Evolutionary conservation across 768 basidiomycete species (phyloP).

Genomic region (Auricularia cornea): DNA sequence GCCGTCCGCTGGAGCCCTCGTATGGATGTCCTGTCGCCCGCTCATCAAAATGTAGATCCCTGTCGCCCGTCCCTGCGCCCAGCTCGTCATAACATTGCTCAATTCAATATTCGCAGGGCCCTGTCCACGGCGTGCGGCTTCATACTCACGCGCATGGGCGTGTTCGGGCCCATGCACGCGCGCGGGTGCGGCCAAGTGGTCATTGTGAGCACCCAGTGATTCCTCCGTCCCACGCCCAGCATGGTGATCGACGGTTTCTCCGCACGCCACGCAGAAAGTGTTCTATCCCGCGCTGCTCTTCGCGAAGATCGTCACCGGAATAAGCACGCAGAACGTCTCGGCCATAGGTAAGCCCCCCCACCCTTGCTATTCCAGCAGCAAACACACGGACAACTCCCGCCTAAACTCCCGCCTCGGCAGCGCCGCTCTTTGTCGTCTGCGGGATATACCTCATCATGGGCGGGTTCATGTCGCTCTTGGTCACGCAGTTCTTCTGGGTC

Average conservation of each 20-base stretch:
- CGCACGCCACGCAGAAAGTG: slow-evolving; percentile 33
- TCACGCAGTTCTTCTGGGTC: slow-evolving; percentile 63
- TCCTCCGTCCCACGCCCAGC: neutral
- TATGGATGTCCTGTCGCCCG: slow-evolving; percentile 57
- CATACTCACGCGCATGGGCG: slow-evolving; percentile 47
- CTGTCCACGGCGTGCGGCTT: slow-evolving; percentile 50
- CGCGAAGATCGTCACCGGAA: neutral
- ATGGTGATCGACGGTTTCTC: neutral
- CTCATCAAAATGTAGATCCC: slow-evolving; percentile 43
- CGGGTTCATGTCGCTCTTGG: slow-evolving; percentile 41
- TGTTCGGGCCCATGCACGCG: slow-evolving; percentile 51
- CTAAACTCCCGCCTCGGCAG: slow-evolving; percentile 26
- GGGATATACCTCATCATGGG: slow-evolving; percentile 53
- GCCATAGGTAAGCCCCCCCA: slow-evolving; percentile 36
- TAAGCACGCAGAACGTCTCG: neutral
- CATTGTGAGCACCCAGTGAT: slow-evolving; percentile 28
- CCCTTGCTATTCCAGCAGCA: no score
- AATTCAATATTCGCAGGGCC: slow-evolving; percentile 29
- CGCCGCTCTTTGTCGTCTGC: slow-evolving; percentile 55
- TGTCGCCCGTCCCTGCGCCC: slow-evolving; percentile 18
- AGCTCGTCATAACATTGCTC: neutral
- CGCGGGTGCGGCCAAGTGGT: slow-evolving; percentile 52
- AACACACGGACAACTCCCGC: neutral
- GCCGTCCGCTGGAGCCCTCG: slow-evolving; percentile 35
- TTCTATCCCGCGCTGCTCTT: slow-evolving; percentile 15